phyloP scores from a whole-genome alignment of 1,139 yeast species.

The Candida sp. region DNA sequence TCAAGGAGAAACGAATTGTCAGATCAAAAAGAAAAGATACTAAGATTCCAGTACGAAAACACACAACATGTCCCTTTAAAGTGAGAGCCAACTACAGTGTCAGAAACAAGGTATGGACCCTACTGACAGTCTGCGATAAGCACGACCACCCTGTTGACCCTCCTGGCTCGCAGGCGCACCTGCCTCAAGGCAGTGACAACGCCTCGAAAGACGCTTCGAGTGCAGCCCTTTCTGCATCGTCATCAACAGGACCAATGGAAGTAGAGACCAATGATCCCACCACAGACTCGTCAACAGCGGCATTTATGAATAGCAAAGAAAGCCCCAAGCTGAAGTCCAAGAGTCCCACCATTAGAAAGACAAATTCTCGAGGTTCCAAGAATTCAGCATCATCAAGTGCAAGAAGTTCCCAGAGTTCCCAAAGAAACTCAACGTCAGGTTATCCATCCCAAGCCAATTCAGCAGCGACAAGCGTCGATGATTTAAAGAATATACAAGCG shows the following conservation, averaged over 20 bases:
- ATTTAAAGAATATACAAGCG: background rate
- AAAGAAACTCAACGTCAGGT: background rate
- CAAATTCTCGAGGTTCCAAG: background rate
- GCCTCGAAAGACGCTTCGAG: background rate
- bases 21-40: conserved; percentile 17
- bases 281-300: background rate
- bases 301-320: background rate
- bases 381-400: background rate
- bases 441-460: background rate
- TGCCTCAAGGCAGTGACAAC: background rate
- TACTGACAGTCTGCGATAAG: conserved; percentile 59
- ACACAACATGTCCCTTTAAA: conserved; percentile 64
- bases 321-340: background rate
- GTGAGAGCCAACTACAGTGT: conserved; percentile 69
- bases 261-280: background rate
- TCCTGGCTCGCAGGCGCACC: background rate
- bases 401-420: background rate
- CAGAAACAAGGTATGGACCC: conserved; percentile 59
- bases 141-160: conserved; percentile 41
- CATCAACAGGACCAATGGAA: background rate
- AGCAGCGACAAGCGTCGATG: background rate
- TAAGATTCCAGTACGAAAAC: conserved; percentile 21
- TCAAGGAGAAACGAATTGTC: conserved; percentile 20
- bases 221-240: background rate
- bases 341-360: background rate